Percentiles rank a stretch among this genome's conserved stretches.
phyloP scores from a whole-genome alignment of 257 asterid genomes.

The Ehretia macrophylla region DNA sequence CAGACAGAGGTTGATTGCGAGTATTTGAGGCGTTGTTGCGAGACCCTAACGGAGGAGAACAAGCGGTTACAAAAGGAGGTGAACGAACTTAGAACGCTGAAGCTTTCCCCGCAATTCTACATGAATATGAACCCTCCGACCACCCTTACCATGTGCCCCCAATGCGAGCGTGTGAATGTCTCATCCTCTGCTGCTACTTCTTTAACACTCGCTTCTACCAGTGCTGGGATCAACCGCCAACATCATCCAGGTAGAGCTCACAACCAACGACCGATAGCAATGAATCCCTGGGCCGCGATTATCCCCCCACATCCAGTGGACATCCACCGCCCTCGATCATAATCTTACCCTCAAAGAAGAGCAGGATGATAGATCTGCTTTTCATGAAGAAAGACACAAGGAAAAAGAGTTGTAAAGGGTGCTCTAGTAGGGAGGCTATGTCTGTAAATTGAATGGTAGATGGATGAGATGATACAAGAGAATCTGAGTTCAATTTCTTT shows the following conservation, averaged over 20 bases:
- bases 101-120: constrained; percentile 80
- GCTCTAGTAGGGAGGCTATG: no score
- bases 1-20: constrained; percentile 97
- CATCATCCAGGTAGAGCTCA: constrained; percentile 12
- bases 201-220: constrained; percentile 8
- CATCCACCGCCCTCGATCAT: constrained; percentile 27
- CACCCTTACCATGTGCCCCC: constrained; percentile 96
- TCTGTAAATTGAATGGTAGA: constrained; percentile 22
- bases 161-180: constrained; percentile 77
- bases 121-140: constrained; percentile 96
- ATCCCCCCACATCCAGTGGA: constrained; percentile 37
- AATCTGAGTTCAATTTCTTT: constrained; percentile 7
- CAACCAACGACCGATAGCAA: constrained; percentile 32
- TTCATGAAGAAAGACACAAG: constrained; percentile 10
- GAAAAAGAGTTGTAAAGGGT: constrained; percentile 24
- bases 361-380: constrained; percentile 9
- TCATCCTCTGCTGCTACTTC: constrained; percentile 31
- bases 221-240: constrained; percentile 15
- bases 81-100: constrained; percentile 71
- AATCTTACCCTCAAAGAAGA: background rate
- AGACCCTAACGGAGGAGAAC: constrained; percentile 78
- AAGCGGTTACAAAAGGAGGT: constrained; percentile 83
- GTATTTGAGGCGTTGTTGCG: constrained; percentile 80
- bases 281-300: constrained; percentile 59
- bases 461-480: constrained; percentile 10